Evolutionary conservation across 257 asterid genomes (phyloP).

Genomic region (Thymus quinquecostatus): DNA sequence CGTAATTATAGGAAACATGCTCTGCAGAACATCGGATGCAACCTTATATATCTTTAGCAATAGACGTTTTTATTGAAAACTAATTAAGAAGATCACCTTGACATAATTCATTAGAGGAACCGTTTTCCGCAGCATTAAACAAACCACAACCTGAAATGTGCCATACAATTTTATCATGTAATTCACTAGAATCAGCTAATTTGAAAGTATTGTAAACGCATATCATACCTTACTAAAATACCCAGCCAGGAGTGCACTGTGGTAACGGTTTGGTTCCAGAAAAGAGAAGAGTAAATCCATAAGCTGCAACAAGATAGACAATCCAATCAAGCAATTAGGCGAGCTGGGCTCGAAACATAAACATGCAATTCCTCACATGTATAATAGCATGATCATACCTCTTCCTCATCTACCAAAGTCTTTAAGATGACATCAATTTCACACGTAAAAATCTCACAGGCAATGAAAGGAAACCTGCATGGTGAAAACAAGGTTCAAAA

Average conservation of each 20-base stretch:
- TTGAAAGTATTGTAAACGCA: conserved; percentile 19
- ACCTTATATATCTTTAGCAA: not conserved
- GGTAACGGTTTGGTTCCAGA: conserved; percentile 85
- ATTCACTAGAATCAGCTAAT: conserved; percentile 28
- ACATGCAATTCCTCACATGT: conserved; percentile 20
- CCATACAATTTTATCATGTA: conserved; percentile 35
- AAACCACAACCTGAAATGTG: conserved; percentile 79
- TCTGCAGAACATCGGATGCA: conserved; percentile 8
- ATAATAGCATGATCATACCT: conserved; percentile 53
- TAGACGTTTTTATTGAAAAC: not conserved
- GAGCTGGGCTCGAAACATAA: conserved; percentile 30
- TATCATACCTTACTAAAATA: conserved; percentile 87
- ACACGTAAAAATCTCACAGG: conserved; percentile 95
- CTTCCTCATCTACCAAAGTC: conserved; percentile 94
- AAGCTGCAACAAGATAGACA: conserved; percentile 59
- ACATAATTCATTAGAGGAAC: conserved; percentile 85
- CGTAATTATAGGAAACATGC: conserved; percentile 19
- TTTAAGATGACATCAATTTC: conserved; percentile 97
- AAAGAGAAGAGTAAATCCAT: conserved; percentile 94
- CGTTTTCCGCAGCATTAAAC: conserved; percentile 92
- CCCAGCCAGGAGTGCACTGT: conserved; percentile 91
- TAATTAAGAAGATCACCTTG: conserved; percentile 55
- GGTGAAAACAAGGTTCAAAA: conserved; percentile 28
- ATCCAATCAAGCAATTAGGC: conserved; percentile 27
- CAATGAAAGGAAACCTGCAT: conserved; percentile 92